These are phyloP conservation scores for sunflower (Helianthus annuus) DNA, from an alignment of 129 eudicot genomes.

Conservation along the genomic window DNA sequence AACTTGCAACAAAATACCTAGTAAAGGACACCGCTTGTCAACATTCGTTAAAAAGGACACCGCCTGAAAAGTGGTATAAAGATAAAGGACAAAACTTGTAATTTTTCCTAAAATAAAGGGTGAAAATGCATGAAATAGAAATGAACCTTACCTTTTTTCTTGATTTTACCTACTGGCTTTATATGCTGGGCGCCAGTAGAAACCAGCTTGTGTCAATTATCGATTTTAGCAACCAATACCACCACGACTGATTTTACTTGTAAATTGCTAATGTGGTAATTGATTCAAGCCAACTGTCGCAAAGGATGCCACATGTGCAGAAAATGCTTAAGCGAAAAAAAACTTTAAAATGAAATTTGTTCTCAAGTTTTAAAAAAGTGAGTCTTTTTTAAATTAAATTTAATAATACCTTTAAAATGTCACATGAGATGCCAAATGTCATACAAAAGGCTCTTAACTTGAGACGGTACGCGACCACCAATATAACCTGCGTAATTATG, in stretches of 20 bases:
- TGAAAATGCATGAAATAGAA: neutral
- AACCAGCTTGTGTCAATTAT: neutral
- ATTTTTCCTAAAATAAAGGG: neutral
- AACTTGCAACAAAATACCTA: too few species aligned
- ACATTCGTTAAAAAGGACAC: too few species aligned
- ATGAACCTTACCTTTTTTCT: neutral
- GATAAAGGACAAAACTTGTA: too few species aligned
- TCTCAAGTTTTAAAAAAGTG: too few species aligned
- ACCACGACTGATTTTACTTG: neutral
- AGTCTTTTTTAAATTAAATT: neutral
- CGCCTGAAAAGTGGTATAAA: too few species aligned
- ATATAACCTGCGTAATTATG: too few species aligned
- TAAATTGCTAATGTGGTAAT: neutral
- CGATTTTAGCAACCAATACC: neutral
- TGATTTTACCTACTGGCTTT: neutral
- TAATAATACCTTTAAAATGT: neutral
- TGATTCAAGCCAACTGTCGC: conserved; percentile 6
- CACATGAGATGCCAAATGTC: neutral
- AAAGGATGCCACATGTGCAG: neutral
- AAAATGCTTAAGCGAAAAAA: neutral
- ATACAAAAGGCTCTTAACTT: too few species aligned
- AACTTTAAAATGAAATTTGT: neutral
- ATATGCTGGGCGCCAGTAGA: neutral
- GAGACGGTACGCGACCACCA: too few species aligned
- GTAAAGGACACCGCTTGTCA: too few species aligned